Evolutionary conservation across 306 rosid genomes (phyloP), one percentile per base, ranked within the genome.

Genomic region (Fragaria ananassa): DNA sequence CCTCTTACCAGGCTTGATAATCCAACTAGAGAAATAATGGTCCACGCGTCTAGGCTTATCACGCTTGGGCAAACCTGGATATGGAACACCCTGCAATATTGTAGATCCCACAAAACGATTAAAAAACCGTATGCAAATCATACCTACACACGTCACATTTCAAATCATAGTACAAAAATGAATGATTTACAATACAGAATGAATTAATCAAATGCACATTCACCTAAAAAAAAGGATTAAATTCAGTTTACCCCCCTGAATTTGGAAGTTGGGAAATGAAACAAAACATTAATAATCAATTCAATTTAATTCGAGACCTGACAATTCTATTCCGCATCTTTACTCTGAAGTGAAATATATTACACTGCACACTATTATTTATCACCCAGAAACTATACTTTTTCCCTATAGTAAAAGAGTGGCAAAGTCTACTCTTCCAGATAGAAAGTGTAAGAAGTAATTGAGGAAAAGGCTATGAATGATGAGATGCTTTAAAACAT

Each of bases 11-110:
- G 98, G 88, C 83, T 84, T 89, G 83, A 96, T 88, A 65, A 86
- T 83, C 99, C 99, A 96, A 87, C 99, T 86, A 75, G 99, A 96
- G 80, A 92, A 96, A 78, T 86, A 96, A 15, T 61, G 91, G 31
- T 92, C 97, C 10, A 96, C 99, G 14, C 98, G 96, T 83, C 99
- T 87, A 68, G 99, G 99, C 83, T 92, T 96, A 87, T 92, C 99
- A 44, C 90, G 90, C 85, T 90, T 88, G 60, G 96, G 99, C 80
- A 96, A 82, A 74, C 87, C 86, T 77, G 97, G 87, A 91, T 88
- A 85, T 39, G 92, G 89, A 74, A 92, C 91, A 70, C 91, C 91
- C 99, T 96, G 82, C 81, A 82, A 83, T 42, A 81, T 78, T 77
- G 83, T 57, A 86, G 80, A 74, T 69, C 54, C 61, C 72, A 66